A percentile compares a stretch with the other conserved stretches of the same genome.
Conservation (phyloP, 2,329 filamentous ascomycete species). For the Sarocladiaceae sp. region DNA sequence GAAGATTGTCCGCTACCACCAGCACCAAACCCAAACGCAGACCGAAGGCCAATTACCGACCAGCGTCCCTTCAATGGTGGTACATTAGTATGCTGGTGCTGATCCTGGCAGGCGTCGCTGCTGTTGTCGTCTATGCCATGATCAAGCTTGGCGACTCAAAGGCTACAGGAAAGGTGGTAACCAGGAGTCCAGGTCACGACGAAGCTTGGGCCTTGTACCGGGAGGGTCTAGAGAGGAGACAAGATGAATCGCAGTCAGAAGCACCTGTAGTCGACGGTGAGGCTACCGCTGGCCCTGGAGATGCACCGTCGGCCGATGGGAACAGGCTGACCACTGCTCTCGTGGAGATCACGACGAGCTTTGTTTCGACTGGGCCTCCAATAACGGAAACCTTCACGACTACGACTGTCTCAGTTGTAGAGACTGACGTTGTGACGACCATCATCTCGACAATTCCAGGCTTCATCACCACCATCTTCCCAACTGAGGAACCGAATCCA, state of each 20-base stretch:
- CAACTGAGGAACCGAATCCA: neutral
- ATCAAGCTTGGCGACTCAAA: neutral
- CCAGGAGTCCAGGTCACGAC: slow-evolving; percentile 1
- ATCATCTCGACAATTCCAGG: neutral
- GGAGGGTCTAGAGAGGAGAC: neutral
- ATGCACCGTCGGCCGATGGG: neutral
- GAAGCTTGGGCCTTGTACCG: neutral
- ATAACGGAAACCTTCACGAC: neutral
- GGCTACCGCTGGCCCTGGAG: neutral
- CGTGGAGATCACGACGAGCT: neutral
- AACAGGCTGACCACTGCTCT: neutral
- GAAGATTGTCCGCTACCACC: neutral
- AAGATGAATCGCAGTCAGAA: neutral
- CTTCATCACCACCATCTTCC: neutral
- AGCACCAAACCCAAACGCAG: neutral
- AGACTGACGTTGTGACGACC: neutral
- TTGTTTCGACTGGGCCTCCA: slow-evolving; percentile 1
- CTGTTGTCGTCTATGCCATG: slow-evolving; percentile 2
- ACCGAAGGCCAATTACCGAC: slow-evolving; percentile 2
- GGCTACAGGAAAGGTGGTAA: neutral
- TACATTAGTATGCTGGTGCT: slow-evolving; percentile 1
- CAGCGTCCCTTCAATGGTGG: neutral
- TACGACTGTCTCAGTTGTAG: neutral
- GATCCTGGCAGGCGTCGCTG: neutral
- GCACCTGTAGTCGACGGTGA: neutral